phyloP scores from a whole-genome alignment of 371 early-diverging fungal genomes.

The Parasitella parasitica region DNA sequence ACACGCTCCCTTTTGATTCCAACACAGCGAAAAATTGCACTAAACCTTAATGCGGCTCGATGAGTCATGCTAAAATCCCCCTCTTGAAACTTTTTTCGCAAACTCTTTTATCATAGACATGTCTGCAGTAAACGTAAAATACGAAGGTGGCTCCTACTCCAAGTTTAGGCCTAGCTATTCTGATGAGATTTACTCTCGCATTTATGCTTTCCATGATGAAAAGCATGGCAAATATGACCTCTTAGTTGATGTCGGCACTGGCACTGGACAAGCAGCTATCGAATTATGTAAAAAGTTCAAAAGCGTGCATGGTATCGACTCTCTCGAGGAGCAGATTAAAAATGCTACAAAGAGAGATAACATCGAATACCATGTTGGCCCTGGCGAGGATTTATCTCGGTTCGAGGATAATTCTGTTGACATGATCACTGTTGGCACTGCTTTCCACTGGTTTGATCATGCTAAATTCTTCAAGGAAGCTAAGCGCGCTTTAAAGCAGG shows the following conservation, averaged over 20 bases:
- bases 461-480: constrained; percentile 57
- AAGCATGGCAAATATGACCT: constrained; percentile 17
- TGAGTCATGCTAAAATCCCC: too few relatives aligned
- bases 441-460: constrained; percentile 71
- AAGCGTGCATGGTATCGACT: constrained; percentile 54
- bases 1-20: too few relatives aligned
- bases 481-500: constrained; percentile 63
- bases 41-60: too few relatives aligned
- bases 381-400: constrained; percentile 44
- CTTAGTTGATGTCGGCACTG: constrained; percentile 55
- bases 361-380: constrained; percentile 48
- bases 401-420: constrained; percentile 41
- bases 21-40: too few relatives aligned
- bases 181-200: constrained; percentile 22
- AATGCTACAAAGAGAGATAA: constrained; percentile 44
- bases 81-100: too few relatives aligned
- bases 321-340: constrained; percentile 48
- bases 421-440: constrained; percentile 59
- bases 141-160: constrained; percentile 12
- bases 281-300: constrained; percentile 48
- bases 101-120: background rate
- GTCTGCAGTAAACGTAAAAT: constrained; percentile 6
- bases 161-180: constrained; percentile 48
- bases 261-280: constrained; percentile 54
- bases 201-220: constrained; percentile 43